Evolutionary conservation across 2,329 filamentous ascomycete genomes (phyloP), one percentile per base, ranked within the genome.

Genomic region (Colletotrichum gloeosporioides): DNA sequence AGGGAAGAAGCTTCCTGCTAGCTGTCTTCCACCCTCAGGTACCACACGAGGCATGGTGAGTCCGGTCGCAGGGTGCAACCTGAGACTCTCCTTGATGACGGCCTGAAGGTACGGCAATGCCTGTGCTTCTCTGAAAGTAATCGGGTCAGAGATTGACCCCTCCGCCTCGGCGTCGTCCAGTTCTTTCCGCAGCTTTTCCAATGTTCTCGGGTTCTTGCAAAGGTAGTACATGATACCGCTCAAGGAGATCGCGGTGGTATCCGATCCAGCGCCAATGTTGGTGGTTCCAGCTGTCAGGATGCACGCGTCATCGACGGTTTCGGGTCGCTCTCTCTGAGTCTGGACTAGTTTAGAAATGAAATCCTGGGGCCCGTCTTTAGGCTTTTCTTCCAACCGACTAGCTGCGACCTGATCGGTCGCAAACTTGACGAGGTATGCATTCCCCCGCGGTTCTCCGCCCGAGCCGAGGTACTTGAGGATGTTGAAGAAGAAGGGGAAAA

Each of bases 71-170:
- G 89, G 85, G 66, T 90, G 87, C 29, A 91, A 82, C 22, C 90
- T 85, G 10, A 91, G 80, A 0, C 87, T 86, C 78, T 91, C 90
- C 69, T 90, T 89, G 32, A 91, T 87, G 1, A 88, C 85, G 1
- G 89, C 89, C 74, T 91, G 86, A 3, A 91, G 82, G 74, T 89
- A 90, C 0, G 84, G 85, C 71, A 88, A 79, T 4, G 79, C 74
- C 71, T 83, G 80, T 3, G 79, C 77, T 18, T 83, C 78, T 39
- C 79, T 79, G 66, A 82, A 85, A 0, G 78, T 78, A 31, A 82
- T 72, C 6, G 69, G 71, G 61, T 29, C 62, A 22, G 53, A 80
- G 15, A 64, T 39, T 0, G 62, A 64, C 0, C 62, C 62, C 2
- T 64, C 34, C 8, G 62, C 62, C 8, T 13, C 62, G 32, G 62